Evolutionary conservation across 768 basidiomycete genomes (phyloP).

Genomic region (Ramaria sp.): DNA sequence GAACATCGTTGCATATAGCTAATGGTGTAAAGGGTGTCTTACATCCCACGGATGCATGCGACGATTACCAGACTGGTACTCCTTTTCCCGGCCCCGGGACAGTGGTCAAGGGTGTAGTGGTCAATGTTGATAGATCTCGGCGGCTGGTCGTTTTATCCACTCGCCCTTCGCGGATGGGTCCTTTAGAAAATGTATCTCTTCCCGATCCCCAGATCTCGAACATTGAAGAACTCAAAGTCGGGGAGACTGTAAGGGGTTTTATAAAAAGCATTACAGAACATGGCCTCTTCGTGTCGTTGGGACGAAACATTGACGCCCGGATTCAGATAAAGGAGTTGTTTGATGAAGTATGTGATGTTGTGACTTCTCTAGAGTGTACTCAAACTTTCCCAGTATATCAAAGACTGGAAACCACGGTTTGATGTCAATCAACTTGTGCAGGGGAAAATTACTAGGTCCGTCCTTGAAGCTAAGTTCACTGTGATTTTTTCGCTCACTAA

Average conservation of each 20-base stretch:
- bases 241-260: conserved; percentile 75
- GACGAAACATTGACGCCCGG: conserved; percentile 75
- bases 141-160: conserved; percentile 73
- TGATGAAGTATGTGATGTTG: conserved; percentile 47
- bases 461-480: background rate
- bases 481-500: background rate
- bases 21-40: conserved; percentile 39
- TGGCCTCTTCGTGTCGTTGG: conserved; percentile 83
- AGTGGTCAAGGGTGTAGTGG: conserved; percentile 58
- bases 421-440: conserved; percentile 72
- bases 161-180: conserved; percentile 57
- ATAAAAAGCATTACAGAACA: conserved; percentile 80
- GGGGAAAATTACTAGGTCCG: conserved; percentile 74
- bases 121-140: conserved; percentile 54
- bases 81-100: conserved; percentile 53
- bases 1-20: conserved; percentile 61
- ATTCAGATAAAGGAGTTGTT: conserved; percentile 92
- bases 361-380: conserved; percentile 4
- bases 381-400: conserved; percentile 57
- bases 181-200: conserved; percentile 35
- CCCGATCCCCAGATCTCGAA: conserved; percentile 59
- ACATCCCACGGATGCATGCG: conserved; percentile 71
- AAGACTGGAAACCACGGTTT: conserved; percentile 89
- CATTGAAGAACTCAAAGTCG: conserved; percentile 53
- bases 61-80: conserved; percentile 57